Base-by-base conservation (phyloP, 495 filamentous ascomycete genomes). In the Articulospora tetracladia region DNA sequence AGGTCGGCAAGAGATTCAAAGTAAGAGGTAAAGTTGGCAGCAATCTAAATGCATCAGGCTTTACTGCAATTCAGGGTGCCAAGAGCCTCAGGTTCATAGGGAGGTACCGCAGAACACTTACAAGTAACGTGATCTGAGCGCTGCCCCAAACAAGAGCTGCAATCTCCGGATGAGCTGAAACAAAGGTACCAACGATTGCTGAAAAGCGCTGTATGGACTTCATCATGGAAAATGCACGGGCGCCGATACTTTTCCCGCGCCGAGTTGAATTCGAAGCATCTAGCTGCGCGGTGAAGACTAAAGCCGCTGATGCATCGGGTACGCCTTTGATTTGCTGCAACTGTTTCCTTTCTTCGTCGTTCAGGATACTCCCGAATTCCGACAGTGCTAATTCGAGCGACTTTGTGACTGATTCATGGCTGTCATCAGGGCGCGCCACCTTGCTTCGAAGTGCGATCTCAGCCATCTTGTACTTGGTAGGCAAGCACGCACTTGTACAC, bases 91-190 rank as follows among this genome's bases (percentile, higher is more conserved):
- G n/a, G n/a, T n/a, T n/a, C n/a, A n/a, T n/a, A n/a, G n/a, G 26
- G n/a, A 46, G 19, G 51, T 46, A 48, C 48, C 28, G n/a, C 20
- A 25, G 23, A 52, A 36, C 12, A 52, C 55, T 53, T 53, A 62
- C 60, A 32, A 62, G 55, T 55, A 74, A 48, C 19, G 73, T 65
- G 22, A 68, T 61, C 53, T 69, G 68, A 3, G 73, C 61, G 19
- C 67, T 69, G 19, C 73, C 73, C 73, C 73, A 76, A n/a, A 76
- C 61, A 19, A 75, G 65, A 39, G 71, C 73, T 1, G 72, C 73
- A 52, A 72, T 66, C 22, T 46, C 50, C 1, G 73, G 73, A 60
- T 71, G 54, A 1, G 70, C 71, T 55, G 68, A 70, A 26, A 72
- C 63, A 49, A 71, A 73, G 15, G 68, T 68, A n/a, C 68, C 66